Percentiles rank a stretch among this genome's conserved stretches.
These are phyloP conservation scores for Boechera retrofracta DNA, from an alignment of 345 rosid genomes.

Conservation along the genomic window DNA sequence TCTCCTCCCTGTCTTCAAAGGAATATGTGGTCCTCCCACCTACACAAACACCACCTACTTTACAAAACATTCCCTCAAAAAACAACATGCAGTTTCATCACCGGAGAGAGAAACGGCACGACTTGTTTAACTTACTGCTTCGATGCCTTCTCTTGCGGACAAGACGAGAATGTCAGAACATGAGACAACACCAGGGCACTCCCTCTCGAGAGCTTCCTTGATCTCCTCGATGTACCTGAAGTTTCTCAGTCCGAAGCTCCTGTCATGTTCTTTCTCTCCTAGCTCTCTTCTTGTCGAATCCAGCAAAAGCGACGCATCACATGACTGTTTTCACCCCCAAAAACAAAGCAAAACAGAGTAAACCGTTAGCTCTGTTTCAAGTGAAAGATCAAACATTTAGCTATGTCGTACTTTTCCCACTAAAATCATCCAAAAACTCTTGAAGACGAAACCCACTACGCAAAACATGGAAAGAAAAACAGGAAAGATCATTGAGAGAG, in stretches of 20 bases:
- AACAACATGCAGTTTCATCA: conserved; percentile 25
- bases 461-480: background rate
- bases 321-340: conserved; percentile 56
- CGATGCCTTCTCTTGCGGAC: conserved; percentile 89
- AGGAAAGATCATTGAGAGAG: background rate
- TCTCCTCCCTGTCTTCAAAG: conserved; percentile 90
- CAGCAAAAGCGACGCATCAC: conserved; percentile 93
- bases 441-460: background rate
- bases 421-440: too few relatives aligned
- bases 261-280: conserved; percentile 95
- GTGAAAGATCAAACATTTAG: background rate
- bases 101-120: background rate
- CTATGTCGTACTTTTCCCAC: too few relatives aligned
- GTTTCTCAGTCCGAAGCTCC: conserved; percentile 95
- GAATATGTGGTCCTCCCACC: conserved; percentile 94
- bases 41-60: conserved; percentile 34
- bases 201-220: conserved; percentile 95
- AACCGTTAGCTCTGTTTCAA: conserved; percentile 1
- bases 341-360: conserved; percentile 1
- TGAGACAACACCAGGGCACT: conserved; percentile 93
- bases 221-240: conserved; percentile 90
- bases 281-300: conserved; percentile 93
- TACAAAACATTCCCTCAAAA: background rate
- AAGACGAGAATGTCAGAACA: conserved; percentile 88
- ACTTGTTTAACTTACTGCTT: conserved; percentile 54